phyloP scores from a whole-genome alignment of 179 eudicot species.

The Silene coronaria region DNA sequence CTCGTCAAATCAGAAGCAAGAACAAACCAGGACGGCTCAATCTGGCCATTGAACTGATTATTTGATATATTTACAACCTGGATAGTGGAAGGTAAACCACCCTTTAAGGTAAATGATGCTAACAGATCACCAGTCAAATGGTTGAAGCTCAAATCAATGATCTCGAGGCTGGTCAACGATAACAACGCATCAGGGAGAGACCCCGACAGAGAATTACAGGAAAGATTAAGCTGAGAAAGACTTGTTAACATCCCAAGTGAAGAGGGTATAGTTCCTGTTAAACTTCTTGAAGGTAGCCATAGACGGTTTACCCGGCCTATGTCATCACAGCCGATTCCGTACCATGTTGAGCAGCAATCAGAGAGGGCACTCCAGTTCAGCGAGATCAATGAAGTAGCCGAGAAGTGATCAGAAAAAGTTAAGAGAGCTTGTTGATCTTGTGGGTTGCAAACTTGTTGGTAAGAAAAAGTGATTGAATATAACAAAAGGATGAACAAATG shows the following conservation, averaged over 20 bases:
- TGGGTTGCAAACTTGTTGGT: constrained; percentile 37
- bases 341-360: constrained; percentile 63
- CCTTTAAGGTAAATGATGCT: constrained; percentile 13
- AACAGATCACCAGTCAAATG: constrained; percentile 41
- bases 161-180: constrained; percentile 34
- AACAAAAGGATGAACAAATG: constrained; percentile 25
- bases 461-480: constrained; percentile 13
- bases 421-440: constrained; percentile 43
- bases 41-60: constrained; percentile 46
- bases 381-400: constrained; percentile 24
- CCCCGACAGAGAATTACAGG: constrained; percentile 49
- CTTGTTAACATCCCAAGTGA: constrained; percentile 36
- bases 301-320: constrained; percentile 37
- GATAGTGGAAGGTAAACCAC: constrained; percentile 29
- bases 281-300: constrained; percentile 42
- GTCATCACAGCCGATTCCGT: constrained; percentile 50
- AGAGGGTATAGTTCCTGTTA: constrained; percentile 38
- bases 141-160: constrained; percentile 23
- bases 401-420: constrained; percentile 23
- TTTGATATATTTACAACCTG: constrained; percentile 43
- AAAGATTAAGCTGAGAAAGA: constrained; percentile 25
- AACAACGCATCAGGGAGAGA: constrained; percentile 49
- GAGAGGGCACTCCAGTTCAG: constrained; percentile 40
- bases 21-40: constrained; percentile 34
- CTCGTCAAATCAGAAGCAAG: constrained; percentile 33